Evolutionary conservation across 2,329 filamentous ascomycete genomes (phyloP), one percentile per base, ranked within the genome.

Genomic region (Metarhizium sp.): DNA sequence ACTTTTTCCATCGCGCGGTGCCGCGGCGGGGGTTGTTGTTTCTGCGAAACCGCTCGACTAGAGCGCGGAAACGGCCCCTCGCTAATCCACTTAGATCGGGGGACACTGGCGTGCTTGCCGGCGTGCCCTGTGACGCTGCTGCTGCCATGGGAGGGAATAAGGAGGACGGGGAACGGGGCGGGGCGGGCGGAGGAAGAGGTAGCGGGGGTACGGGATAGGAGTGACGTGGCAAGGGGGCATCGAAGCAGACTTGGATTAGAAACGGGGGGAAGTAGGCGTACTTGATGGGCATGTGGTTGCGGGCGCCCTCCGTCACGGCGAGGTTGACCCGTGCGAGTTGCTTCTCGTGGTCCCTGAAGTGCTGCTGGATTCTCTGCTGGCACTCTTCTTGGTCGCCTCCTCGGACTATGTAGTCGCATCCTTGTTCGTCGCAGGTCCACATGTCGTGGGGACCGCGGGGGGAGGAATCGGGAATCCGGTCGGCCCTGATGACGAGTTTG

Each of bases 391-490:
- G 75, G 48, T 82, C 78, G n/a, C 81, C 82, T 2, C 77, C 78
- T 58, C 84, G 84, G 11, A 89, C 81, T 45, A 84, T 75, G 61
- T 84, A 84, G 42, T 71, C 71, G 63, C 87, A 90, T 29, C 78
- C 83, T 11, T 82, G 79, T 58, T 86, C 76, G 4, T 78, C 78
- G 62, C 87, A 90, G 1, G 72, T 73, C 86, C 86, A 90, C 0
- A 82, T 82, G 53, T 85, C 79, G 57, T 82, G 76, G 0, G 82
- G 79, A 0, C 81, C 84, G 38, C 75, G 73, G 0, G 81, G 75
- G 3, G 66, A 69, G 7, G 72, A 70, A 4, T 77, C 75, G 0
- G 78, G 79, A 11, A 81, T 61, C 50, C 69, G 74, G 54, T 82
- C 78, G 5, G 78, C 72, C 30, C 73, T 73, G 10, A 81, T 70